Evolutionary conservation across 2,329 filamentous ascomycete genomes (phyloP).

Genomic region (Aspergillus cejpii): DNA sequence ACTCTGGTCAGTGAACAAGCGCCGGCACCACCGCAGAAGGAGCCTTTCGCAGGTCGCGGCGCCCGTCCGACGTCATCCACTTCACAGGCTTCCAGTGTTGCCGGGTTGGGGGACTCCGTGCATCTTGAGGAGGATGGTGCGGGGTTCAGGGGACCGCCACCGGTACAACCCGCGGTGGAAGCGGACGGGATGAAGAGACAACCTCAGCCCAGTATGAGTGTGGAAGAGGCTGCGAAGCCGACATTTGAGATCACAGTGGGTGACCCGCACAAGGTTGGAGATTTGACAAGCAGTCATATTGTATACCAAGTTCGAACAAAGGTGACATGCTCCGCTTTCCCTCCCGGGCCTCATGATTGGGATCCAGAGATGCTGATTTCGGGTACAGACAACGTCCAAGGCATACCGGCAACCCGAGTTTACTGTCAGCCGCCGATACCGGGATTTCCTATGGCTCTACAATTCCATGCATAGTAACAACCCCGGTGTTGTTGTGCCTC

Average conservation of each 20-base stretch:
- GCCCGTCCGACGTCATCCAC: conserved; percentile 35
- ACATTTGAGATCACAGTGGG: conserved; percentile 86
- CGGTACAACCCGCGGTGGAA: conserved; percentile 48
- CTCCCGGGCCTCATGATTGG: not conserved
- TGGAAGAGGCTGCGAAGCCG: conserved; percentile 91
- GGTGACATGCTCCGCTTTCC: conserved; percentile 47
- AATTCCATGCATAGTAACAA: conserved; percentile 90
- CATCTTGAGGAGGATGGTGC: conserved; percentile 65
- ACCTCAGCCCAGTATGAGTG: conserved; percentile 70
- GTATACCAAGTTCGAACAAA: conserved; percentile 94
- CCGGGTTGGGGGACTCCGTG: conserved; percentile 57
- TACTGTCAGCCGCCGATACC: conserved; percentile 85
- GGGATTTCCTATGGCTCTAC: conserved; percentile 97
- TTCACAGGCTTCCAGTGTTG: conserved; percentile 44
- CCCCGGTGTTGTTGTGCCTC: conserved; percentile 88
- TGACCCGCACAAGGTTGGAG: conserved; percentile 95
- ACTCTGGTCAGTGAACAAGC: conserved; percentile 46
- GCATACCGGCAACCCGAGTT: conserved; percentile 91
- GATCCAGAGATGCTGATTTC: conserved; percentile 9
- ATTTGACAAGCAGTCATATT: conserved; percentile 93
- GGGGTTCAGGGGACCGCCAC: conserved; percentile 57
- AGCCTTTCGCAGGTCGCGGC: conserved; percentile 39
- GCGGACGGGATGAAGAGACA: conserved; percentile 45
- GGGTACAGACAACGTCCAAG: conserved; percentile 76
- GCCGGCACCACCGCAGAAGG: conserved; percentile 55